Evolutionary conservation across 163 green algal genomes (phyloP), one percentile per base, ranked within the genome.

Genomic region (Chlamydomonas reinhardtii): DNA sequence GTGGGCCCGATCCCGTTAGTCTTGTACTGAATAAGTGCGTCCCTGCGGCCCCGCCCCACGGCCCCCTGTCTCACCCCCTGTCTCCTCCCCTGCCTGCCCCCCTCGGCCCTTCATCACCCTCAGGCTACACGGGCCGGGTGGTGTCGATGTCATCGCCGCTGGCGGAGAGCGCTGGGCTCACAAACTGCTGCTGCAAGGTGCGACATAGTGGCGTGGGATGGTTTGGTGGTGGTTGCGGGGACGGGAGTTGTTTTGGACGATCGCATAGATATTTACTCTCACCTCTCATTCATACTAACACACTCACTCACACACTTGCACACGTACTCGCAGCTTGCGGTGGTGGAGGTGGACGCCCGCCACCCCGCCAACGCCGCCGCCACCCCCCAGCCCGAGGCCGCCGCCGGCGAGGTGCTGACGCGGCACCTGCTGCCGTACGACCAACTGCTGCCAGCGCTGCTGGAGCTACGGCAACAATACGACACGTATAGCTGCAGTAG

Each of bases 331-430:
- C 39, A 84, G 77, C 31, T 84, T 20, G 77, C 77, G 11, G 9
- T 76, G 20, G 77, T 74, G n/a, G 65, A 84, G 65, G 77, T 84
- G 77, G 77, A 84, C 48, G 77, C n/a, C 1, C 66, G 69, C 48
- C 22, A 32, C n/a, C n/a, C 77, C 3, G 77, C 73, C 19, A 84
- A 75, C 77, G 25, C 25, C 4, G 11, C 5, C 16, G 6, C 77
- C 9, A 31, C 31, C 20, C 12, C 64, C 39, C 25, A 17, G 22
- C 64, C 66, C 72, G 27, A 34, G 62, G 27, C n/a, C 35, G 77
- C 56, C 39, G 77, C 39, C 0, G 77, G 77, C 24, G 77, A 84
- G 66, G 14, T 76, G 12, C 52, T 84, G 9, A 43, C 12, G 8
- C 70, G 48, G 32, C n/a, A 84, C 48, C 43, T 84, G 48, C 66